A percentile compares a stretch with the other conserved stretches of the same genome.
Conservation (phyloP, 1,139 yeast genomes). For the Groenewaldozyma sp. region DNA sequence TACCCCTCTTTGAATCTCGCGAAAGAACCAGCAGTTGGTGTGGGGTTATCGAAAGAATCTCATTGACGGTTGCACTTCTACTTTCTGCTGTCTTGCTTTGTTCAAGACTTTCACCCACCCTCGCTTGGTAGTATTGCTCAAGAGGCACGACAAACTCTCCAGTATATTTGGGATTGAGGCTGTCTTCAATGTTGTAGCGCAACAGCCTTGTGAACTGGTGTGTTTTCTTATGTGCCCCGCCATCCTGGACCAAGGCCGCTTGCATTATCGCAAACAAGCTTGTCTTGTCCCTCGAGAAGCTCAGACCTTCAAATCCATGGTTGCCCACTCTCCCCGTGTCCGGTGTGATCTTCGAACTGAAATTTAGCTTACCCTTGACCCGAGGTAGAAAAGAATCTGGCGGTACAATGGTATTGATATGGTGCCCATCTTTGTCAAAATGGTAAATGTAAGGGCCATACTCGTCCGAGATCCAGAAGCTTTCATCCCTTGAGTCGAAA, state of each 20-base stretch:
- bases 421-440: slow-evolving; percentile 8
- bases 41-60: slow-evolving; percentile 12
- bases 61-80: slow-evolving; percentile 13
- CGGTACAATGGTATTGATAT: slow-evolving; percentile 12
- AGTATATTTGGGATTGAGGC: slow-evolving; percentile 7
- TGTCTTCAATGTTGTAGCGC: slow-evolving; percentile 11
- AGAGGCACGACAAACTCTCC: slow-evolving; percentile 14
- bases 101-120: no score
- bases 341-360: slow-evolving; percentile 11
- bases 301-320: slow-evolving; percentile 15
- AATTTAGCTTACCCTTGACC: slow-evolving; percentile 10
- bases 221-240: slow-evolving; percentile 15
- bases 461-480: slow-evolving; percentile 15
- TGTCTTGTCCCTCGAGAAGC: slow-evolving; percentile 12
- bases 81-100: slow-evolving; percentile 13
- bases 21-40: slow-evolving; percentile 12
- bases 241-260: slow-evolving; percentile 15
- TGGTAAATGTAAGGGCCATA: slow-evolving; percentile 16
- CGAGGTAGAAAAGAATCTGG: slow-evolving; percentile 15
- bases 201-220: slow-evolving; percentile 13
- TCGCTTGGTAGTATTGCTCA: slow-evolving; percentile 13
- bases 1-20: slow-evolving; percentile 12
- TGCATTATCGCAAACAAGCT: slow-evolving; percentile 12
- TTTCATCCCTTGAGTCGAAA: slow-evolving; percentile 11
- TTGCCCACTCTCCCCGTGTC: slow-evolving; percentile 14